Evolutionary conservation across 2,329 filamentous ascomycete genomes (phyloP), one percentile per base, ranked within the genome.

Genomic region (Lachnellula suecica): DNA sequence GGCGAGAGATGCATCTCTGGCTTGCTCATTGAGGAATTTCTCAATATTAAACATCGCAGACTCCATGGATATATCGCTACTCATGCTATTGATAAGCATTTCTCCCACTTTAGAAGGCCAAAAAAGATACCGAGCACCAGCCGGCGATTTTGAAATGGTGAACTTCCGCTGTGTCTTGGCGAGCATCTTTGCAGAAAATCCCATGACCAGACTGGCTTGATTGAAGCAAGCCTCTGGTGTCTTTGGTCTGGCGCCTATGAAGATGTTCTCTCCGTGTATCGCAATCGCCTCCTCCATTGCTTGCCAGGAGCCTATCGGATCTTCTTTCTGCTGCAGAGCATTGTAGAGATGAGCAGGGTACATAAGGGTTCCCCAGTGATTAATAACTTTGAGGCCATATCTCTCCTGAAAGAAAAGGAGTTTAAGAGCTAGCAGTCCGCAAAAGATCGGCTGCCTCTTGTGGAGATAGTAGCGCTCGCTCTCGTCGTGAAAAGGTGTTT

Each of bases 401-500:
- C n/a, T n/a, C n/a, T n/a, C n/a, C n/a, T n/a, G n/a, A n/a, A n/a
- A n/a, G n/a, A n/a, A n/a, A n/a, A n/a, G n/a, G n/a, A n/a, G n/a
- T n/a, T n/a, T n/a, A n/a, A n/a, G n/a, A n/a, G 54, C 49, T 2
- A 49, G 23, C 8, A 57, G 35, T 1, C 57, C 51, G n/a, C 51
- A 57, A 5, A 59, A 42, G 10, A 57, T 37, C 6, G 57, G 57
- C 7, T 59, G 46, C 13, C 47, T 29, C 38, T 49, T 52, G n/a
- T 44, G 43, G 1, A 59, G 25, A 35, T 54, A 59, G 24, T 51
- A 51, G 8, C 40, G 35, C n/a, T 56, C 51, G 10, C 19, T 25
- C n/a, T 44, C 51, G n/a, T 7, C 20, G 1, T 17, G 6, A 35
- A 22, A 11, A 4, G 23, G 15, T 22, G 2, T 22, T 6, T 20